A percentile compares a stretch with the other conserved stretches of the same genome.
These are phyloP conservation scores for Tylopilus plumbeoviolaceoides DNA, from an alignment of 768 basidiomycete genomes.

Conservation along the genomic window DNA sequence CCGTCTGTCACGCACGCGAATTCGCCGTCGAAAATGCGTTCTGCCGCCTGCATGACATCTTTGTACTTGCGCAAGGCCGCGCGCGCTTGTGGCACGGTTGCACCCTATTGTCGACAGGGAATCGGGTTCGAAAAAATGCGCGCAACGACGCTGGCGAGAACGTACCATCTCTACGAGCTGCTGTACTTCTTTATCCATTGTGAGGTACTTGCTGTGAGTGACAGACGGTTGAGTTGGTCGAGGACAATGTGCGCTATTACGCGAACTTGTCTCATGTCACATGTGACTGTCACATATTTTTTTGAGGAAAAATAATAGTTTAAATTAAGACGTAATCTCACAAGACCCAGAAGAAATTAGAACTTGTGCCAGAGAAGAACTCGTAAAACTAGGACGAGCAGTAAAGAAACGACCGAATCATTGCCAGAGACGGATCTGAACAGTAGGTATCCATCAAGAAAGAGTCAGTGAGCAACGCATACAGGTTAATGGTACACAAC, in stretches of 20 bases:
- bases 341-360: slow-evolving; percentile 11
- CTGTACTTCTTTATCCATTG: slow-evolving; percentile 51
- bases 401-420: slow-evolving; percentile 1
- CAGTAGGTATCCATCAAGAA: slow-evolving; percentile 15
- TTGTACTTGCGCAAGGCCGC: slow-evolving; percentile 77
- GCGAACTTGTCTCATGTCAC: slow-evolving; percentile 19
- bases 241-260: slow-evolving; percentile 19
- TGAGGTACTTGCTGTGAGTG: not conserved
- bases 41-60: slow-evolving; percentile 92
- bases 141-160: slow-evolving; percentile 1
- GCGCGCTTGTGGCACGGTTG: slow-evolving; percentile 73
- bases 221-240: slow-evolving; percentile 2
- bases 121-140: not conserved
- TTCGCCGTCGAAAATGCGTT: slow-evolving; percentile 78
- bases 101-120: slow-evolving; percentile 53
- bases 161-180: slow-evolving; percentile 64
- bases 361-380: not conserved
- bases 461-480: slow-evolving; percentile 15
- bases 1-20: slow-evolving; percentile 65
- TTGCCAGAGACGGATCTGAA: slow-evolving; percentile 1
- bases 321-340: slow-evolving; percentile 9
- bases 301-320: not conserved
- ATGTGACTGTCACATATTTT: slow-evolving; percentile 12
- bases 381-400: slow-evolving; percentile 1
- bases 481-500: slow-evolving; percentile 28